phyloP scores from a whole-genome alignment of 2,329 filamentous ascomycete genomes.

The Pestalotiopsis sp. region DNA sequence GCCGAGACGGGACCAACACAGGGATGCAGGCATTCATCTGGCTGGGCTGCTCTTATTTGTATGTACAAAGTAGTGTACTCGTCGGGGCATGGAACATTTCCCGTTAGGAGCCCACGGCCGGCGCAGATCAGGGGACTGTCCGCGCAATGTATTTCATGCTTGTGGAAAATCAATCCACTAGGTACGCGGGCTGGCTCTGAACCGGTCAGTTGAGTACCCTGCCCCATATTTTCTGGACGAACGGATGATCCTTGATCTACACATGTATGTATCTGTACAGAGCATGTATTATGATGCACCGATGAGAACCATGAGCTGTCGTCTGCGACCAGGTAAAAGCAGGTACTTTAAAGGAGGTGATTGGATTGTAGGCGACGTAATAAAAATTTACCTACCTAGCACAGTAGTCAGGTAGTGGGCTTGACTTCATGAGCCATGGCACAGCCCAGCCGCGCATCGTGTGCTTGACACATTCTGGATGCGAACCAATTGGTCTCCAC shows the following conservation, averaged over 20 bases:
- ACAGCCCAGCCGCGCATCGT: neutral
- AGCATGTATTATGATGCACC: neutral
- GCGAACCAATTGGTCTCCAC: neutral
- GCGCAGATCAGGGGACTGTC: conserved; percentile 4
- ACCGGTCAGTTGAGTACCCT: neutral
- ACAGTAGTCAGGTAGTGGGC: too few relatives aligned
- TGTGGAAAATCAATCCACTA: neutral
- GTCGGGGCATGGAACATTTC: conserved; percentile 1
- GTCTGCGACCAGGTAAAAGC: neutral
- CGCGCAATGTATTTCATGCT: conserved; percentile 5
- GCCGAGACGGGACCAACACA: conserved; percentile 7
- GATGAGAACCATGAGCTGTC: neutral
- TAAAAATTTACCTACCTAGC: neutral
- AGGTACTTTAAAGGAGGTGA: neutral
- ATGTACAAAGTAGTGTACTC: neutral
- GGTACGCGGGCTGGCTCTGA: neutral
- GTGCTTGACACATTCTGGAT: neutral
- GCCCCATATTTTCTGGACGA: neutral
- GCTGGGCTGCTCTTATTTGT: too few relatives aligned
- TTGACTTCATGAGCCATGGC: neutral
- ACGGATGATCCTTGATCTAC: neutral
- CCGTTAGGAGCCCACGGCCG: neutral
- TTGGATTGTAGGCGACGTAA: neutral
- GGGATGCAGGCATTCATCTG: neutral
- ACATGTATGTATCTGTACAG: too few relatives aligned